Evolutionary conservation across 768 basidiomycete genomes (phyloP).

Genomic region (Terana coerulea): DNA sequence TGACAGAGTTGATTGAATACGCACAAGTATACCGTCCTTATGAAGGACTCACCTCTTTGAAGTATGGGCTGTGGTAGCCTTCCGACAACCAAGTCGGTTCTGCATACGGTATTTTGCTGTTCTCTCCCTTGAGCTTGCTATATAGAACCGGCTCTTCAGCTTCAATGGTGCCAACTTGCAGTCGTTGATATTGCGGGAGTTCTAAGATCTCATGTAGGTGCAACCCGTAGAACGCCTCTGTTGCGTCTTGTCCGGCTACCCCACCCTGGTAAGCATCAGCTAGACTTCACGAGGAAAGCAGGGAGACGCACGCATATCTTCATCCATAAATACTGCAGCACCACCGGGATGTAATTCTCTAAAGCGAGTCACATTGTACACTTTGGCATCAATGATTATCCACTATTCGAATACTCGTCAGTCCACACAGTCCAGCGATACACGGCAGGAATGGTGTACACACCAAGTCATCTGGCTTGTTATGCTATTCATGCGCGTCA

Average conservation of each 20-base stretch:
- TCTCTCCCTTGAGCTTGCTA: slow-evolving; percentile 56
- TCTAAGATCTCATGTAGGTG: slow-evolving; percentile 80
- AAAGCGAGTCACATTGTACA: slow-evolving; percentile 75
- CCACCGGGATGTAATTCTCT: slow-evolving; percentile 78
- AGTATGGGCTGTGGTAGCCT: slow-evolving; percentile 75
- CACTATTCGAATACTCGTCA: slow-evolving; percentile 40
- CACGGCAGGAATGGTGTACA: background rate
- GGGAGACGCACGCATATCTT: slow-evolving; percentile 57
- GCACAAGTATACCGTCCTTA: too few relatives aligned
- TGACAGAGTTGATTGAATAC: slow-evolving; percentile 28
- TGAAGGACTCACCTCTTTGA: slow-evolving; percentile 61
- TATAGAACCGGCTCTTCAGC: slow-evolving; percentile 56
- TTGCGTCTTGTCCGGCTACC: slow-evolving; percentile 70
- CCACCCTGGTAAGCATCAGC: background rate
- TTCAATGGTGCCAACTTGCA: slow-evolving; percentile 63
- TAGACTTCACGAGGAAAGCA: background rate
- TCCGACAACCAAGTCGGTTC: slow-evolving; percentile 77
- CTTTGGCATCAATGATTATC: slow-evolving; percentile 74
- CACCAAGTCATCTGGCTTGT: slow-evolving; percentile 12
- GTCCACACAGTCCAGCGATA: background rate
- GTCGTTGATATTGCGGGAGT: slow-evolving; percentile 64
- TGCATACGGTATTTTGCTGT: slow-evolving; percentile 78
- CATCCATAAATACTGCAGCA: slow-evolving; percentile 58
- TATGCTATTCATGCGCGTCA: slow-evolving; percentile 3
- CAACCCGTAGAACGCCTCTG: slow-evolving; percentile 80